phyloP scores from a whole-genome alignment of 1,139 yeast species.

The Geotrichum restrictum region DNA sequence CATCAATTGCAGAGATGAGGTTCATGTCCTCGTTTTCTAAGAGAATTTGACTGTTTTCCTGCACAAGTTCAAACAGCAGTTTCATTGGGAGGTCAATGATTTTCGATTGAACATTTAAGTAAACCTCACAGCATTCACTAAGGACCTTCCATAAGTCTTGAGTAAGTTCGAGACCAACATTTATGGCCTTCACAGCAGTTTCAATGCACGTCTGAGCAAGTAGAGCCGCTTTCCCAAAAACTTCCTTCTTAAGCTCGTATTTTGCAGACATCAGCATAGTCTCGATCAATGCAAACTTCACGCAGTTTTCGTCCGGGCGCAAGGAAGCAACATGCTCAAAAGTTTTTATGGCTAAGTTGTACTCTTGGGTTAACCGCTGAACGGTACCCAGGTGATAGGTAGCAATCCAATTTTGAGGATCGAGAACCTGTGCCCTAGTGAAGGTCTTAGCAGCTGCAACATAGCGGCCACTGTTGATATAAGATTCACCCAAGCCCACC shows the following conservation, averaged over 20 bases:
- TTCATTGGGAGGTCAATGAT: conserved; percentile 43
- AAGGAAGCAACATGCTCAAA: conserved; percentile 44
- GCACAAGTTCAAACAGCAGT: conserved; percentile 12
- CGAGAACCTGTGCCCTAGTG: conserved; percentile 55
- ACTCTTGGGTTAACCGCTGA: conserved; percentile 50
- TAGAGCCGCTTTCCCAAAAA: conserved; percentile 58
- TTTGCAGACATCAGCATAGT: conserved; percentile 54
- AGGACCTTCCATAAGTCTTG: conserved; percentile 55
- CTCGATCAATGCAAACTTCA: conserved; percentile 56
- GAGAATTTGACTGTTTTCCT: conserved; percentile 12
- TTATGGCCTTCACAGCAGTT: conserved; percentile 38
- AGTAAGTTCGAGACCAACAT: conserved; percentile 33
- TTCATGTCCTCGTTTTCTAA: conserved; percentile 19
- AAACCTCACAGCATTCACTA: conserved; percentile 50
- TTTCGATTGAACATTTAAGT: conserved; percentile 45
- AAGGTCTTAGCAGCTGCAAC: conserved; percentile 87
- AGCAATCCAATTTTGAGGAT: conserved; percentile 56
- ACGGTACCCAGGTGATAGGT: conserved; percentile 65
- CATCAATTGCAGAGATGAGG: conserved; percentile 19
- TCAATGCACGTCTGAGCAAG: conserved; percentile 40
- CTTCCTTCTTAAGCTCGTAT: conserved; percentile 56
- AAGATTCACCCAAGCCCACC: conserved; percentile 94
- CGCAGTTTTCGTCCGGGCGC: conserved; percentile 53
- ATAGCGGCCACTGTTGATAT: conserved; percentile 73
- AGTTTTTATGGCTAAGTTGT: conserved; percentile 44